Percentiles rank a stretch among this genome's conserved stretches.
Evolutionary conservation across 1,284 basidiomycete species (phyloP).

Genomic region (Ustilago crameri): DNA sequence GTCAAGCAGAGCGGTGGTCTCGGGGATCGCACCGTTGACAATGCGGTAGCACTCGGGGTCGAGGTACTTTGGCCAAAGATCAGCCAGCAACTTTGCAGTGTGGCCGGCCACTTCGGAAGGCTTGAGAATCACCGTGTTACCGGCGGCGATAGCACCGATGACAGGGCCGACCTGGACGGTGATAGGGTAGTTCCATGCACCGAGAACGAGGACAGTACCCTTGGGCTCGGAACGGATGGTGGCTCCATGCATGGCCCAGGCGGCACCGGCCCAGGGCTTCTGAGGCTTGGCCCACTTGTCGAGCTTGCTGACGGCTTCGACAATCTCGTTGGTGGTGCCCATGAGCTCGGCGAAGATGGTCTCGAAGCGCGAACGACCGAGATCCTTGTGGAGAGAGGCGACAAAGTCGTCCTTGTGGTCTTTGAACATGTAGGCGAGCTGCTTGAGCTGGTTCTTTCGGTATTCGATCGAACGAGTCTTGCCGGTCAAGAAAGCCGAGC

Average conservation of each 20-base stretch:
- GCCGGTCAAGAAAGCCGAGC: constrained; percentile 72
- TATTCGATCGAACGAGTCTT: constrained; percentile 73
- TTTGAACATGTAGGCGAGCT: constrained; percentile 75
- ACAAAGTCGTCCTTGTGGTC: constrained; percentile 74
- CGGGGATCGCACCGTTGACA: constrained; percentile 80
- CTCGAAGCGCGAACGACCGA: constrained; percentile 71
- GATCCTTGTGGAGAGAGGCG: constrained; percentile 72
- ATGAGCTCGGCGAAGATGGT: constrained; percentile 66
- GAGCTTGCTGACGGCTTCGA: constrained; percentile 76
- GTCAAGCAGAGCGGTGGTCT: constrained; percentile 82
- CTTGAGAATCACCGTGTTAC: constrained; percentile 70
- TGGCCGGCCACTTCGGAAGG: constrained; percentile 82
- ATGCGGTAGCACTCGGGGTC: constrained; percentile 79
- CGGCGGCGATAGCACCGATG: constrained; percentile 69
- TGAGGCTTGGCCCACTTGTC: constrained; percentile 69
- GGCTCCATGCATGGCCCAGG: constrained; percentile 66
- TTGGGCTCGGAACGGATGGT: constrained; percentile 69
- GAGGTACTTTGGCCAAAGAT: constrained; percentile 82
- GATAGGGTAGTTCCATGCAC: constrained; percentile 68
- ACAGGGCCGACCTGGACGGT: constrained; percentile 67
- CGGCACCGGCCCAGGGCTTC: constrained; percentile 59
- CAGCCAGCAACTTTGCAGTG: constrained; percentile 76
- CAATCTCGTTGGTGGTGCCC: constrained; percentile 72
- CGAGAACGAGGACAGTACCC: constrained; percentile 70
- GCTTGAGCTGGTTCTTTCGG: constrained; percentile 75